Conservation (phyloP, 164 flowering plant genomes). For the Magnolia sinica region DNA sequence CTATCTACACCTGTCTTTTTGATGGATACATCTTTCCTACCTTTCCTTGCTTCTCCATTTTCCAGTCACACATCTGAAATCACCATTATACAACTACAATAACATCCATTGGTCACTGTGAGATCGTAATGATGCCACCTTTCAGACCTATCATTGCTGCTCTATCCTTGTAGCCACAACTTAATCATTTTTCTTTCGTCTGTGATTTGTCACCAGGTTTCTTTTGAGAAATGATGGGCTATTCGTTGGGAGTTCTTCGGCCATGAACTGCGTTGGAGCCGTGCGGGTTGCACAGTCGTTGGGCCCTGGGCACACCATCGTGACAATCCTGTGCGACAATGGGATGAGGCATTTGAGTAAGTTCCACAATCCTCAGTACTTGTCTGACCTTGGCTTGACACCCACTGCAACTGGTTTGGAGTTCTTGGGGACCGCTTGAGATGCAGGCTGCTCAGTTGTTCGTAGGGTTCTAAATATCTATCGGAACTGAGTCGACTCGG, state of each 20-base stretch:
- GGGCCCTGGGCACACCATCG: slow-evolving; percentile 92
- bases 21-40: too few relatives aligned
- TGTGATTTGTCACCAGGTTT: slow-evolving; percentile 40
- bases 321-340: slow-evolving; percentile 86
- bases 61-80: too few relatives aligned
- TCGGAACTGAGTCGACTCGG: neutral
- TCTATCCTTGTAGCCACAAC: neutral
- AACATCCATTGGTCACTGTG: too few relatives aligned
- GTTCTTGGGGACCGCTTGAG: slow-evolving; percentile 46
- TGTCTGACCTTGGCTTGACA: slow-evolving; percentile 58
- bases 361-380: slow-evolving; percentile 59
- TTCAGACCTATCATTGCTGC: neutral
- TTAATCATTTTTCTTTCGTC: neutral
- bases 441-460: neutral
- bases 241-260: slow-evolving; percentile 95
- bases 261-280: slow-evolving; percentile 99
- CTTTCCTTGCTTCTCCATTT: too few relatives aligned
- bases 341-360: slow-evolving; percentile 95
- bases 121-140: too few relatives aligned
- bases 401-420: slow-evolving; percentile 72
- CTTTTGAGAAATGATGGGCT: slow-evolving; percentile 91
- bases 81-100: too few relatives aligned
- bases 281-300: slow-evolving; percentile 67
- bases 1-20: too few relatives aligned
- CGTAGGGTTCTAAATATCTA: neutral